Evolutionary conservation across 768 basidiomycete species (phyloP).

Genomic region (Suillus subaureus): DNA sequence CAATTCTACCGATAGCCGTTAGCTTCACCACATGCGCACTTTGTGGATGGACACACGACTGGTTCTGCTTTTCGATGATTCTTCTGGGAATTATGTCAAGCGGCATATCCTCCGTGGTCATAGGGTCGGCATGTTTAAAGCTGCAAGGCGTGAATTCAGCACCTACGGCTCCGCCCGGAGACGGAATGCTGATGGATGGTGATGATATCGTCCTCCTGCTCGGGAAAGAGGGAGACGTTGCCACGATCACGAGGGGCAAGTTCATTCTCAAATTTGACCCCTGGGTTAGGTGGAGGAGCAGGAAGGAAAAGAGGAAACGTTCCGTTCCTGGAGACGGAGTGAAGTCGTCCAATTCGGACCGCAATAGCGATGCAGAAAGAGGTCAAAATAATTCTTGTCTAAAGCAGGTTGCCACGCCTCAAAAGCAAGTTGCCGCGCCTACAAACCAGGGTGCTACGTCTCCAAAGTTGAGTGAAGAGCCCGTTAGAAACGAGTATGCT

Average conservation of each 20-base stretch:
- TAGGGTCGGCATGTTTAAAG: slow-evolving; percentile 17
- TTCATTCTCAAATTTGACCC: slow-evolving; percentile 26
- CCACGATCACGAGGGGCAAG: slow-evolving; percentile 18
- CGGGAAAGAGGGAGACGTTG: slow-evolving; percentile 17
- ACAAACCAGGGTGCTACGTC: no score
- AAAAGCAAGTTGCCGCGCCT: neutral
- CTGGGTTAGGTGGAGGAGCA: neutral
- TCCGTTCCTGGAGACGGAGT: neutral
- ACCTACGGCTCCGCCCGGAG: slow-evolving; percentile 28
- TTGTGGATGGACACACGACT: slow-evolving; percentile 20
- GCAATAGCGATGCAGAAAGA: slow-evolving; percentile 4
- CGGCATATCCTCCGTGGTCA: slow-evolving; percentile 18
- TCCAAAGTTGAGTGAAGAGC: neutral
- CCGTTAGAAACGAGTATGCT: no score
- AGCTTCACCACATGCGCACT: slow-evolving; percentile 16
- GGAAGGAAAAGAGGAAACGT: neutral
- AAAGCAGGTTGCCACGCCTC: neutral
- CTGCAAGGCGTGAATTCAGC: slow-evolving; percentile 19
- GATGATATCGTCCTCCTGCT: slow-evolving; percentile 18
- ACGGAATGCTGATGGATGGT: slow-evolving; percentile 24
- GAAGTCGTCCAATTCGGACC: neutral
- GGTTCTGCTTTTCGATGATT: slow-evolving; percentile 24
- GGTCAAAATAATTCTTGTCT: neutral
- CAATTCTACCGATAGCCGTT: slow-evolving; percentile 12
- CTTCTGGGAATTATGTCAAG: slow-evolving; percentile 23